Conservation (phyloP, 345 rosid genomes). For the Balakata baccata region DNA sequence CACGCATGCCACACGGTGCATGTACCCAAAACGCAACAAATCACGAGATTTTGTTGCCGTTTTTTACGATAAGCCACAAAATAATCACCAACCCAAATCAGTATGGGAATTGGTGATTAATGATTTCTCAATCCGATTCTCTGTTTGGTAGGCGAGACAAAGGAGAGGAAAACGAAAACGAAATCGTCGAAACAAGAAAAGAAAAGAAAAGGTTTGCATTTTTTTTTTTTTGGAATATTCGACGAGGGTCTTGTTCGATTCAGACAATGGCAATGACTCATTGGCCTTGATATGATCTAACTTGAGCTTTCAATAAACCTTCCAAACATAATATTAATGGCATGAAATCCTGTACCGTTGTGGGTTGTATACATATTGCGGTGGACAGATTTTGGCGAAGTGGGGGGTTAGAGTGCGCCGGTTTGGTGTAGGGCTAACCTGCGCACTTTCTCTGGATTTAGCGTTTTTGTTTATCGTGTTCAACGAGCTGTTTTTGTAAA, state of each 20-base stretch:
- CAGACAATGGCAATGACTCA: constrained; percentile 21
- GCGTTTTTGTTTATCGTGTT: neutral
- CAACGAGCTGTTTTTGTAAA: neutral
- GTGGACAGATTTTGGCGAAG: neutral
- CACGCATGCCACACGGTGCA: constrained; percentile 35
- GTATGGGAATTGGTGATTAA: neutral
- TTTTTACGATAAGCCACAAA: constrained; percentile 6
- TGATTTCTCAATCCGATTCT: neutral
- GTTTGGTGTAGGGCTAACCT: neutral
- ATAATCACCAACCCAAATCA: constrained; percentile 5
- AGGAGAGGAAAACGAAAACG: too few relatives aligned
- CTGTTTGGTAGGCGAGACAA: constrained; percentile 26
- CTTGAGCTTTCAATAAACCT: constrained; percentile 22
- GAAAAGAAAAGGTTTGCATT: neutral
- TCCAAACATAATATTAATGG: neutral
- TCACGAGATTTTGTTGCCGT: constrained; percentile 11
- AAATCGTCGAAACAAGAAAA: neutral
- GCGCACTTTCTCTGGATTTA: neutral
- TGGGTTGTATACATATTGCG: neutral
- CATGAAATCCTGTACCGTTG: neutral
- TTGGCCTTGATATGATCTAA: constrained; percentile 21
- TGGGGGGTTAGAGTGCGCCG: neutral
- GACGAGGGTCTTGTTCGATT: constrained; percentile 28
- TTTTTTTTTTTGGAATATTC: constrained; percentile 10
- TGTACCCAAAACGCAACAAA: constrained; percentile 21